Percentiles rank a stretch among this genome's conserved stretches.
phyloP scores from a whole-genome alignment of 148 eudicot genomes.

The Silene conica region DNA sequence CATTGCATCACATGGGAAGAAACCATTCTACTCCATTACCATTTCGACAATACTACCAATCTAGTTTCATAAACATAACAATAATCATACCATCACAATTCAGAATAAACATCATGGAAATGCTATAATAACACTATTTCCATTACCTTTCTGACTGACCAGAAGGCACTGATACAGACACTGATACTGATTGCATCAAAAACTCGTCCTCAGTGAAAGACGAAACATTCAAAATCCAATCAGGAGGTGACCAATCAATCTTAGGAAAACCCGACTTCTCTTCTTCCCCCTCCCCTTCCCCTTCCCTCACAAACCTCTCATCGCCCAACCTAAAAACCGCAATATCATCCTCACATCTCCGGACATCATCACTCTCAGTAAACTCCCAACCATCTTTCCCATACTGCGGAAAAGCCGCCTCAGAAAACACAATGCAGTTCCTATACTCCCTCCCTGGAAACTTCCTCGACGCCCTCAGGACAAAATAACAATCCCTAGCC shows the following conservation, averaged over 20 bases:
- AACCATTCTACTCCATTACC: background rate
- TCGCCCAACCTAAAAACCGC: background rate
- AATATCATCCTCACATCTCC: background rate
- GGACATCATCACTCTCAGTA: background rate
- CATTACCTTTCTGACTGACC: background rate
- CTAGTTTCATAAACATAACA: too few relatives aligned
- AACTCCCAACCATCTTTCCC: constrained; percentile 3
- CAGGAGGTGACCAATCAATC: constrained; percentile 9
- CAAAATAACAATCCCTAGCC: background rate
- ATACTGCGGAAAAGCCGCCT: constrained; percentile 6
- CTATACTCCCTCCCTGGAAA: background rate
- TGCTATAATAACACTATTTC: background rate
- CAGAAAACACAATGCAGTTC: constrained; percentile 9
- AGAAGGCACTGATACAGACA: background rate
- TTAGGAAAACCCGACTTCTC: background rate
- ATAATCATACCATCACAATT: too few relatives aligned
- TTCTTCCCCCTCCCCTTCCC: background rate
- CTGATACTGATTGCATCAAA: background rate
- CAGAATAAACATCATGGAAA: too few relatives aligned
- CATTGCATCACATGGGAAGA: background rate
- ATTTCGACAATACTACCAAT: too few relatives aligned
- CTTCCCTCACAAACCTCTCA: background rate
- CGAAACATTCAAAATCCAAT: background rate
- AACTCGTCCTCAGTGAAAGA: background rate
- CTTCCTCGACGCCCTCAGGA: background rate